Base-by-base conservation (phyloP, 2,329 filamentous ascomycete species). In the Colletotrichum sp. region DNA sequence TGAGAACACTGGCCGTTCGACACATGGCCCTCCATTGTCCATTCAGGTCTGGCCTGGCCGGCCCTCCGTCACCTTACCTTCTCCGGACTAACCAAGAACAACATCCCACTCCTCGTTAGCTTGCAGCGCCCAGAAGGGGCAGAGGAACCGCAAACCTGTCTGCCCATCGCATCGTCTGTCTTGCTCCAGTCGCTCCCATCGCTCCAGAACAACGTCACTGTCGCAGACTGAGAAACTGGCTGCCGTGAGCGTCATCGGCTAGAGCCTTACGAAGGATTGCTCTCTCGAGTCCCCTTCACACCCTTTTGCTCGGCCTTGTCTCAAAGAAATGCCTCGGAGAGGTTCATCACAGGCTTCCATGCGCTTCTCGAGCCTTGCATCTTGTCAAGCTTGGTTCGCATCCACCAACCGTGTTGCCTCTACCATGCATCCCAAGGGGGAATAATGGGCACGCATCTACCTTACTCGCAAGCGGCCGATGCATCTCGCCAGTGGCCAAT, bases 121-220 rank as follows among this genome's bases (percentile, higher is more conserved):
- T 21, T 69, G 73, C 73, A 76, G 73, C 28, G 39, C 64, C 64
- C 59, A 73, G 73, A 73, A 72, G n/a, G 60, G 68, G 18, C 59
- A 68, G 55, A 34, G 30, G 44, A 44, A 68, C 15, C 26, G 26
- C 55, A 36, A 52, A 71, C 39, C 52, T 67, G 62, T 44, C 55
- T 57, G 44, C 36, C 55, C 72, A 34, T 59, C 63, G 44, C 44
- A 52, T 52, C 12, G 26, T 62, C 18, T 57, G 52, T 72, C 63
- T 28, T 64, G 65, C 70, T 60, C 64, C 44, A 52, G 44, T 52
- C 44, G 44, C 44, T 52, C 44, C 44, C 57, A 36, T 64, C 70
- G 34, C 36, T 52, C 60, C 39, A 44, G 64, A 39, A 69, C 57
- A 76, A 76, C 73, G 73, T 73, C 73, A 76, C 71, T 39, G 34